Conservation (phyloP, 2,329 filamentous ascomycete genomes). For the Ilyonectria robusta region DNA sequence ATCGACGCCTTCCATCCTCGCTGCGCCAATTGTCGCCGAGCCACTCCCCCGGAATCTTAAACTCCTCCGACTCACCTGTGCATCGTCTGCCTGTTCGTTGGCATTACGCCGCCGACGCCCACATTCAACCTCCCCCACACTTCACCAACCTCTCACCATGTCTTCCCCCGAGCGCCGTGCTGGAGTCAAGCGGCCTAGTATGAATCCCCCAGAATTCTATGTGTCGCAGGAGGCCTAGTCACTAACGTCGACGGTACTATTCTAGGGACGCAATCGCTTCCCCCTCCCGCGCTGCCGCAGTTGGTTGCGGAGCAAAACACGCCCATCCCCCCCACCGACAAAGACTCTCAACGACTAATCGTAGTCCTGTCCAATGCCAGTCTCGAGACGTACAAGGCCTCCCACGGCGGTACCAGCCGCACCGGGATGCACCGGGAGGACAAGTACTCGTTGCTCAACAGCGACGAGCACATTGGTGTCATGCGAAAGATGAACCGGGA, state of each 20-base stretch:
- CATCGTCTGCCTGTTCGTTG: background rate
- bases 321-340: conserved; percentile 87
- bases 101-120: conserved; percentile 24
- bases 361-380: conserved; percentile 98
- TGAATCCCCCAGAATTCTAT: conserved; percentile 38
- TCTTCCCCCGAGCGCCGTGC: conserved; percentile 58
- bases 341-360: conserved; percentile 91
- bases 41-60: background rate
- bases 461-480: conserved; percentile 98
- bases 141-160: conserved; percentile 47
- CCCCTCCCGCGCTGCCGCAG: conserved; percentile 90
- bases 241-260: conserved; percentile 36
- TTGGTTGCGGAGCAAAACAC: conserved; percentile 93
- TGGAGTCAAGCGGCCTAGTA: conserved; percentile 62
- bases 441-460: conserved; percentile 98
- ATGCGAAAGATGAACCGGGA: conserved; percentile 99
- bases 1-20: background rate
- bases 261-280: conserved; percentile 92
- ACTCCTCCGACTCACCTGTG: background rate
- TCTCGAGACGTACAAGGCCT: conserved; percentile 96
- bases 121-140: conserved; percentile 28
- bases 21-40: background rate
- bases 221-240: conserved; percentile 2
- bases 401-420: conserved; percentile 77
- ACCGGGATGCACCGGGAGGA: conserved; percentile 82